Evolutionary conservation across 2,329 filamentous ascomycete species (phyloP).

Genomic region (Eutypella sp.): DNA sequence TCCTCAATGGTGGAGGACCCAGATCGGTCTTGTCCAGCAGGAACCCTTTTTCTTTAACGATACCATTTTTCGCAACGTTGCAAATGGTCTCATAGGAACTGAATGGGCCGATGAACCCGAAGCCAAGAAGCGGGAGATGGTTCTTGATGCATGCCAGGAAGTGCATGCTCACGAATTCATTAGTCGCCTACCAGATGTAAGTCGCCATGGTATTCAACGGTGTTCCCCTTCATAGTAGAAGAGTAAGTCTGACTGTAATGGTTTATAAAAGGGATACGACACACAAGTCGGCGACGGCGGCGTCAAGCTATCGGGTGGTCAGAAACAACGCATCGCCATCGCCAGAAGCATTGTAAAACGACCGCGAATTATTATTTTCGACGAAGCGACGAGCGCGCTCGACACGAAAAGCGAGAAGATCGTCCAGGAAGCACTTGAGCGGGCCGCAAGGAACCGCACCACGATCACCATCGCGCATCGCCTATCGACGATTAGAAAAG

Average conservation of each 20-base stretch:
- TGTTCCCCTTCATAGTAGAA: no score
- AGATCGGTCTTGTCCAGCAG: constrained; percentile 60
- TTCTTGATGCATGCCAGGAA: constrained; percentile 56
- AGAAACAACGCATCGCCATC: constrained; percentile 45
- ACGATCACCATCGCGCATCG: constrained; percentile 63
- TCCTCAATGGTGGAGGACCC: constrained; percentile 53
- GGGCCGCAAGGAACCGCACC: constrained; percentile 40
- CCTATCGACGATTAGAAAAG: constrained; percentile 54
- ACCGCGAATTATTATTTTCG: constrained; percentile 41
- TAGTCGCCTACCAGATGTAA: constrained; percentile 53
- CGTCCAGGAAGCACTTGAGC: constrained; percentile 35
- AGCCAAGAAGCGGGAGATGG: constrained; percentile 49
- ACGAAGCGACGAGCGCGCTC: constrained; percentile 46
- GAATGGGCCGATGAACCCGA: constrained; percentile 43
- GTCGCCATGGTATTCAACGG: constrained; percentile 77
- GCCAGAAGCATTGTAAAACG: constrained; percentile 43
- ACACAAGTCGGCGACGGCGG: constrained; percentile 40
- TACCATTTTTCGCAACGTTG: constrained; percentile 56
- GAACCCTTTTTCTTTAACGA: constrained; percentile 62
- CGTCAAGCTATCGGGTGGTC: constrained; percentile 39
- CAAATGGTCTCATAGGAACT: constrained; percentile 47
- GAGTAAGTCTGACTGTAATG: no score
- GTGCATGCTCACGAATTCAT: constrained; percentile 65
- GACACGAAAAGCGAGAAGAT: constrained; percentile 43
- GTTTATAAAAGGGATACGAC: no score